phyloP scores from a whole-genome alignment of 148 eudicot genomes.

The Cornus controversa region DNA sequence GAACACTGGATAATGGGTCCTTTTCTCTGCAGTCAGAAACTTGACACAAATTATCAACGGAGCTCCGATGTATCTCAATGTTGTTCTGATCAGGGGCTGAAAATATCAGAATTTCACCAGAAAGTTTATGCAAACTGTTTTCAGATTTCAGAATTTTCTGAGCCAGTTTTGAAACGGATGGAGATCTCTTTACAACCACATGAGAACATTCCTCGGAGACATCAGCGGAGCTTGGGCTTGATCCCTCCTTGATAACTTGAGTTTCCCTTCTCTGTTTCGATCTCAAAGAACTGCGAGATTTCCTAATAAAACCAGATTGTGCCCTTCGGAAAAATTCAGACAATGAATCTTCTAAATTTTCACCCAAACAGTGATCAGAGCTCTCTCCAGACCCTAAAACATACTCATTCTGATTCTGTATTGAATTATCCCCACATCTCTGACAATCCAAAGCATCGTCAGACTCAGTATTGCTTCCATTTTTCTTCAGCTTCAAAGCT shows the following conservation, averaged over 20 bases:
- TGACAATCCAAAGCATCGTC: slow-evolving; percentile 20
- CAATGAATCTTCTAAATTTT: slow-evolving; percentile 56
- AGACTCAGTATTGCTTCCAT: slow-evolving; percentile 5
- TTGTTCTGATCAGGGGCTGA: slow-evolving; percentile 9
- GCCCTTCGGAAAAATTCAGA: slow-evolving; percentile 64
- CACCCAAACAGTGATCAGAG: slow-evolving; percentile 20
- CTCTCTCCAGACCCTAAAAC: slow-evolving; percentile 9
- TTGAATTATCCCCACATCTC: slow-evolving; percentile 16
- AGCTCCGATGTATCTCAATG: slow-evolving; percentile 17
- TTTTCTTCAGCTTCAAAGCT: slow-evolving; percentile 23
- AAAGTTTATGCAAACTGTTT: slow-evolving; percentile 8
- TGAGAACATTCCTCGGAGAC: slow-evolving; percentile 17
- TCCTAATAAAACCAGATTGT: slow-evolving; percentile 49
- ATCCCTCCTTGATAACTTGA: slow-evolving; percentile 23
- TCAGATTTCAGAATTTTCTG: slow-evolving; percentile 21
- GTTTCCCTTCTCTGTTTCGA: slow-evolving; percentile 35
- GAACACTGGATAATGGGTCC: slow-evolving; percentile 10
- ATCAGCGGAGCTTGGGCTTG: slow-evolving; percentile 28
- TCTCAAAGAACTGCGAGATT: slow-evolving; percentile 35
- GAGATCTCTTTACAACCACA: slow-evolving; percentile 7
- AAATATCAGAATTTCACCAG: background rate
- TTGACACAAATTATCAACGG: slow-evolving; percentile 25
- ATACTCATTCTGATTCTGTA: slow-evolving; percentile 27
- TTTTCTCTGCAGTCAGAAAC: slow-evolving; percentile 6
- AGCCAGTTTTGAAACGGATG: slow-evolving; percentile 15